phyloP scores from a whole-genome alignment of 257 asterid genomes.

The Solanum acaule region DNA sequence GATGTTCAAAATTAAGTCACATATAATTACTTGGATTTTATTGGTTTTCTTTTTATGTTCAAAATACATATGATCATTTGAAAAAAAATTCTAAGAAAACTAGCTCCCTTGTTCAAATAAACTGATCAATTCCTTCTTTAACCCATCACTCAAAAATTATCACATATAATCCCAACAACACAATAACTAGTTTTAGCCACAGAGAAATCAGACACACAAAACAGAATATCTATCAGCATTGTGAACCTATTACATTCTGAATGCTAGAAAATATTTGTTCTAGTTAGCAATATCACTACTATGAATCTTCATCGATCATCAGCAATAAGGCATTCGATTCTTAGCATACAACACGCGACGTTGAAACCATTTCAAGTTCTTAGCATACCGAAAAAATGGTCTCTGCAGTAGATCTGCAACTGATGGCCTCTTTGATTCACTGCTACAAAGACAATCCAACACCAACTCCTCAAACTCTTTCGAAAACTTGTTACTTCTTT shows the following conservation, averaged over 20 bases:
- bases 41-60: background rate
- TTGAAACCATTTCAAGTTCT: background rate
- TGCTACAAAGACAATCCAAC: background rate
- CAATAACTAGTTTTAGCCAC: background rate
- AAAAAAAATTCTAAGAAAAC: too few species aligned
- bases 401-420: background rate
- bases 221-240: background rate
- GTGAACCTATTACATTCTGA: background rate
- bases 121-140: background rate
- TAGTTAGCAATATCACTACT: background rate
- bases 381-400: background rate
- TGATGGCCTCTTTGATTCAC: background rate
- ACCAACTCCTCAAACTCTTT: background rate
- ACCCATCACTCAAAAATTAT: background rate
- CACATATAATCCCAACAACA: background rate
- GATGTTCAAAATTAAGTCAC: background rate
- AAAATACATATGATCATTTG: too few species aligned
- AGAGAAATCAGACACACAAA: background rate
- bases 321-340: background rate
- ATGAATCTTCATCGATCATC: background rate
- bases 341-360: background rate
- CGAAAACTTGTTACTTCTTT: background rate
- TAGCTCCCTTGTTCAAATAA: too few species aligned
- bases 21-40: background rate
- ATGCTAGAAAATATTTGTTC: background rate